Percentiles rank a stretch among this genome's conserved stretches.
Conservation (phyloP, 2,329 filamentous ascomycete genomes). For the Arthrinium phaeospermum region DNA sequence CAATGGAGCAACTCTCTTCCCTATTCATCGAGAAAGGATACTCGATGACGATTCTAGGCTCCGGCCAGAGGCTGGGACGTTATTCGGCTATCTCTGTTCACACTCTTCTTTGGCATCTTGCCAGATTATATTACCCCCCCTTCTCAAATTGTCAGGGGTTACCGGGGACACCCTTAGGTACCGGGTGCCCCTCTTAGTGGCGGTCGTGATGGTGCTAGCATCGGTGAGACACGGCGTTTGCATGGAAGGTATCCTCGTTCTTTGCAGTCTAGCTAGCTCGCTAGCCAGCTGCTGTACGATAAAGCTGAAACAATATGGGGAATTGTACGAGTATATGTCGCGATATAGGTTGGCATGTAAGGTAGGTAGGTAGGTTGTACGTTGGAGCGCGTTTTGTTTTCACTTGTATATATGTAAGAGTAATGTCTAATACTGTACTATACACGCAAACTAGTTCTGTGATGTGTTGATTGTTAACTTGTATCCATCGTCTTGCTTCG, state of each 20-base stretch:
- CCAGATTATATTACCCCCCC: neutral
- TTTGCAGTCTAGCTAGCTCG: neutral
- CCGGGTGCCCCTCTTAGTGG: neutral
- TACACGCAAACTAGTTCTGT: neutral
- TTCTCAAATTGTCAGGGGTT: neutral
- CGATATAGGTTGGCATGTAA: neutral
- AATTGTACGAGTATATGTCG: neutral
- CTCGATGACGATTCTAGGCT: neutral
- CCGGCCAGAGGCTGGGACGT: neutral
- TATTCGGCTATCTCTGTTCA: neutral
- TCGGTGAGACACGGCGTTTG: neutral
- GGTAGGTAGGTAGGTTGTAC: neutral
- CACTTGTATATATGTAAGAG: neutral
- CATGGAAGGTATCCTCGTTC: neutral
- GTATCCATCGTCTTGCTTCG: too few species aligned
- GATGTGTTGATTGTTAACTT: neutral
- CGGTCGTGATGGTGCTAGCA: neutral
- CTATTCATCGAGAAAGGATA: neutral
- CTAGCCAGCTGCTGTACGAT: neutral
- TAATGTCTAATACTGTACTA: slow-evolving; percentile 10
- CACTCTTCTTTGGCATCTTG: neutral
- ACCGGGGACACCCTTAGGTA: neutral
- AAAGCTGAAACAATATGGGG: neutral
- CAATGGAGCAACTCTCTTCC: neutral
- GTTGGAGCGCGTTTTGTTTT: neutral